These are phyloP conservation scores for Cladorrhinum sp. DNA, from an alignment of 2,329 filamentous ascomycete genomes.

Conservation along the genomic window DNA sequence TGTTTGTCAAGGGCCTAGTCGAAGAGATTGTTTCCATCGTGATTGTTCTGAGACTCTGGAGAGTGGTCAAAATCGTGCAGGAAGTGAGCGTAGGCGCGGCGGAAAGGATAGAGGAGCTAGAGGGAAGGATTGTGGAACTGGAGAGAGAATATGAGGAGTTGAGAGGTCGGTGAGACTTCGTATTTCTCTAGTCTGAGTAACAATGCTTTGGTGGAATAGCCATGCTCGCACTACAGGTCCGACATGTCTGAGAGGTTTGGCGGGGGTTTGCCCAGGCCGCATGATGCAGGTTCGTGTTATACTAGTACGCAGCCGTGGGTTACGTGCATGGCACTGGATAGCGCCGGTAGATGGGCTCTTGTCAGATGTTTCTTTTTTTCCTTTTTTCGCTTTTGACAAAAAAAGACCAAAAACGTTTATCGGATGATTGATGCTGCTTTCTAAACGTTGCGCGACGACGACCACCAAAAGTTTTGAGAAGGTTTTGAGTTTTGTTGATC, in stretches of 20 bases:
- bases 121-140: constrained; percentile 49
- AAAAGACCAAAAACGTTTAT: too few species aligned
- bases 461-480: too few species aligned
- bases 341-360: neutral
- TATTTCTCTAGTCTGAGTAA: neutral
- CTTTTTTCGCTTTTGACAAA: too few species aligned
- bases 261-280: too few species aligned
- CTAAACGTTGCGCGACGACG: too few species aligned
- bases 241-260: neutral
- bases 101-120: constrained; percentile 59
- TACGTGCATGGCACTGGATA: neutral
- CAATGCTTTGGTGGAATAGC: neutral
- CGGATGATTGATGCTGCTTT: too few species aligned
- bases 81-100: constrained; percentile 62
- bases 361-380: neutral
- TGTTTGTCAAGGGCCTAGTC: constrained; percentile 55
- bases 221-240: neutral
- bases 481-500: too few species aligned
- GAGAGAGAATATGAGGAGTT: constrained; percentile 45
- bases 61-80: constrained; percentile 68
- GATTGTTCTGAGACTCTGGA: constrained; percentile 63
- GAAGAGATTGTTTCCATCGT: constrained; percentile 66
- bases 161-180: neutral
- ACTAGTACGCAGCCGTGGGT: too few species aligned
- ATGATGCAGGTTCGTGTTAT: too few species aligned